A percentile compares a stretch with the other conserved stretches of the same genome.
phyloP scores from a whole-genome alignment of 1,139 yeast species.

The Saccharomyces hybrid region DNA sequence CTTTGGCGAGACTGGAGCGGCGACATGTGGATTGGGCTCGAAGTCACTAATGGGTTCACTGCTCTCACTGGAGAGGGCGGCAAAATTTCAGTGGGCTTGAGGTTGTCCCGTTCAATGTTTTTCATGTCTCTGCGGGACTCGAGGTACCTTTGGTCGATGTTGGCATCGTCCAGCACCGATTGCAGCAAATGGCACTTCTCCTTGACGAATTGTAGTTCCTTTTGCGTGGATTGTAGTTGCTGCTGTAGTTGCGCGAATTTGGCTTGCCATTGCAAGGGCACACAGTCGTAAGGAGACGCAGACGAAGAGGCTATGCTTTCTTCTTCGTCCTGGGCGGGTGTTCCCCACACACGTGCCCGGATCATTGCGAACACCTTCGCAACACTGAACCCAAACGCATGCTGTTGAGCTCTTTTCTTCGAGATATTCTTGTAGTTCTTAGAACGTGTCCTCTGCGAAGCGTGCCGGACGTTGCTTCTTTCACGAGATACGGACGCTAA shows the following conservation, averaged over 20 bases:
- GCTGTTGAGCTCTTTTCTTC: constrained; percentile 5
- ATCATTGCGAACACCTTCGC: not conserved
- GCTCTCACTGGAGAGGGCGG: constrained; percentile 31
- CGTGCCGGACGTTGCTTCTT: not conserved
- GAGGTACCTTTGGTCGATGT: constrained; percentile 28
- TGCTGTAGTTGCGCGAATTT: constrained; percentile 47
- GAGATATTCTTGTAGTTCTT: constrained; percentile 2
- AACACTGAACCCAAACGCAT: not conserved
- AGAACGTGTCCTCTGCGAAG: not conserved
- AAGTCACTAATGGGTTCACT: constrained; percentile 29
- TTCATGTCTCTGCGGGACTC: constrained; percentile 29
- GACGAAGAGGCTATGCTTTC: not conserved
- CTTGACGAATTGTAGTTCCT: constrained; percentile 43
- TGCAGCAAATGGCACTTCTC: constrained; percentile 28
- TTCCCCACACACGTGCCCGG: not conserved
- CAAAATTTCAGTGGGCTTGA: constrained; percentile 23
- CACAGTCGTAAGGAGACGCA: constrained; percentile 12
- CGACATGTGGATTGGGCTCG: constrained; percentile 26
- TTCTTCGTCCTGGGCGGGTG: not conserved
- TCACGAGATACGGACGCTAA: not conserved
- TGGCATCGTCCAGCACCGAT: constrained; percentile 29
- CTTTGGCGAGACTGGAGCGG: constrained; percentile 1
- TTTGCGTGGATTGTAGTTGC: constrained; percentile 53
- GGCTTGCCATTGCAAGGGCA: constrained; percentile 18
- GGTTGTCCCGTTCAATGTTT: constrained; percentile 25